Evolutionary conservation across 257 asterid genomes (phyloP), one percentile per base, ranked within the genome.

Genomic region (Cordia subcordata): DNA sequence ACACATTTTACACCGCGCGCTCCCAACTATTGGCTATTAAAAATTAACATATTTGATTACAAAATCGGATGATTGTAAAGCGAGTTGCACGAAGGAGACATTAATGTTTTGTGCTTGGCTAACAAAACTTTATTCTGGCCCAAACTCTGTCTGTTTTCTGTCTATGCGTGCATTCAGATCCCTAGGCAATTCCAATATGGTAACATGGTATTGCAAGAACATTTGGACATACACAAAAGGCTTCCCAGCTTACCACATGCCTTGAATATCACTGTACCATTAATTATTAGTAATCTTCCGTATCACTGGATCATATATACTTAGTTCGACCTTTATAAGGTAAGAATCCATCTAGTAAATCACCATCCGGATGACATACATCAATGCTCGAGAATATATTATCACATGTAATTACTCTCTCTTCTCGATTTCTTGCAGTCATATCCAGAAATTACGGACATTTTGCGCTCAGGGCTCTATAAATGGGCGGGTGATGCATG

Each of bases 401-500:
- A 6, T 27, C 11, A 10, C 42, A 14, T 14, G 32, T 15, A 8
- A 15, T 14, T 15, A 0, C 11, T 0, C 35, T 38, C 58, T 3
- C 22, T 27, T 27, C 4, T 27, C 6, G 6, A 27, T 58, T 56
- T 38, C 11, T 46, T 72, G 77, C 76, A 88, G 95, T 63, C 81
- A 1, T 91, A 91, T 68, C 81, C 85, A 0, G 90, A 85, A 68
- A 72, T 81, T 68, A 58, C 73, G 0, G 74, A 85, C 59, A 71
- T 80, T 58, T 21, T 85, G 57, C 63, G 70, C 1, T 82, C 98
- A 6, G 62, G 79, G 18, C 82, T 83, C 0, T 81, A 70, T 78
- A 79, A 82, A 46, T 91, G 96, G 98, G 73, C 61, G 4, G 98
- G 98, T 11, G 96, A 91, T 52, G 98, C 98, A 0, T 57, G 61